Conservation (phyloP, 164 flowering plant genomes). For the Macadamia integrifolia region DNA sequence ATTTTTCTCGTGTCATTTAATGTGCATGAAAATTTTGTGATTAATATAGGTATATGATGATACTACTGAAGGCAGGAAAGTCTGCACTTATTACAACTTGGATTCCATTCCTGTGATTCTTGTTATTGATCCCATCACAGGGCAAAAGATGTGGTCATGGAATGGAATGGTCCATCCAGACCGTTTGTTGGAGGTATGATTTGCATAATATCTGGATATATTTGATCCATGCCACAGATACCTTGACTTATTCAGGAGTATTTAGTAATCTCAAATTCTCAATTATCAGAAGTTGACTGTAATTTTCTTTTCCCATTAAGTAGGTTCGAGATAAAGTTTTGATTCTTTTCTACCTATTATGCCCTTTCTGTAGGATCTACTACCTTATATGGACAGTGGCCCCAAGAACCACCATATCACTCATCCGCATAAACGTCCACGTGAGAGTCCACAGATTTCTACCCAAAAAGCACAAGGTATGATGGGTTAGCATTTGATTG, state of each 20-base stretch:
- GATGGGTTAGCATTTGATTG: not conserved
- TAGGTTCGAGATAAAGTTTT: not conserved
- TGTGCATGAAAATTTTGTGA: not conserved
- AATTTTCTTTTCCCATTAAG: no score
- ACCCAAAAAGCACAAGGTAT: conserved; percentile 44
- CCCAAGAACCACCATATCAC: conserved; percentile 67
- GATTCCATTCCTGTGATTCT: conserved; percentile 74
- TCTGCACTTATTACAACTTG: conserved; percentile 85
- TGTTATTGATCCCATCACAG: conserved; percentile 91
- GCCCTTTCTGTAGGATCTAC: conserved; percentile 50
- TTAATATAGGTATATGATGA: conserved; percentile 75
- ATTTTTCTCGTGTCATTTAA: not conserved
- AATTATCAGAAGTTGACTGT: no score
- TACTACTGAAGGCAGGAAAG: conserved; percentile 86
- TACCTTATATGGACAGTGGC: conserved; percentile 79
- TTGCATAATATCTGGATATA: not conserved
- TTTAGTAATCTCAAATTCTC: not conserved
- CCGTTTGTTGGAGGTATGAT: conserved; percentile 72
- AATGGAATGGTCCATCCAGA: conserved; percentile 87
- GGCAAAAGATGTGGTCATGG: conserved; percentile 93
- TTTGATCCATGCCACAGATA: not conserved
- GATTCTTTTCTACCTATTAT: not conserved
- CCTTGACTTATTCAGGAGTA: not conserved
- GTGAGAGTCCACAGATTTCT: conserved; percentile 48
- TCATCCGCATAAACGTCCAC: conserved; percentile 80